Percentiles rank a stretch among this genome's conserved stretches.
phyloP scores from a whole-genome alignment of 2,329 filamentous ascomycete species.

The Fusarium nisikadoi region DNA sequence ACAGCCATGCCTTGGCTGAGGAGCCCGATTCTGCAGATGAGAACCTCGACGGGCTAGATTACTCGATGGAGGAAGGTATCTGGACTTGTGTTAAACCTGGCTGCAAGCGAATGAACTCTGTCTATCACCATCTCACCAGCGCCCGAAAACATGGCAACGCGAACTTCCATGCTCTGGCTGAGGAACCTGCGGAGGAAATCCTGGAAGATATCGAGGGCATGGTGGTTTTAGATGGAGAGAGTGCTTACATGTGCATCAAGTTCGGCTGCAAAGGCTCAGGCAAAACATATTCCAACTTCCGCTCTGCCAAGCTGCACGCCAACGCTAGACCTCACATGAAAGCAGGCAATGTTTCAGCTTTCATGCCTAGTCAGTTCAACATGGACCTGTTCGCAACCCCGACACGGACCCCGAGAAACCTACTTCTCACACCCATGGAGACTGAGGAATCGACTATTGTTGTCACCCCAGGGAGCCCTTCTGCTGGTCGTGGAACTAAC shows the following conservation, averaged over 20 bases:
- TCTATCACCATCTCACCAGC: neutral
- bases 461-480: slow-evolving; percentile 29
- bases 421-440: slow-evolving; percentile 16
- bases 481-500: slow-evolving; percentile 12
- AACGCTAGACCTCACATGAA: neutral
- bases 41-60: neutral
- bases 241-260: neutral
- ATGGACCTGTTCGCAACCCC: slow-evolving; percentile 1
- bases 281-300: neutral
- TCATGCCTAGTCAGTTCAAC: neutral
- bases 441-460: neutral
- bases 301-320: neutral
- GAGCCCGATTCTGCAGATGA: neutral
- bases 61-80: neutral
- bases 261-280: neutral
- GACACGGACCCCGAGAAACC: neutral
- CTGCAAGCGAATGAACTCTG: neutral
- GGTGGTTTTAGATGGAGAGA: neutral
- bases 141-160: neutral
- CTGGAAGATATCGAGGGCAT: neutral
- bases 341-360: neutral
- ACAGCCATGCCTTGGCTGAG: neutral
- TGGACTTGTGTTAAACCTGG: slow-evolving; percentile 2
- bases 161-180: neutral
- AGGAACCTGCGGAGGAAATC: neutral